A percentile compares a stretch with the other conserved stretches of the same genome.
These are phyloP conservation scores for Bolboschoenoplectus hybrid DNA, from an alignment of 202 grass and related monocot genomes.

Conservation along the genomic window DNA sequence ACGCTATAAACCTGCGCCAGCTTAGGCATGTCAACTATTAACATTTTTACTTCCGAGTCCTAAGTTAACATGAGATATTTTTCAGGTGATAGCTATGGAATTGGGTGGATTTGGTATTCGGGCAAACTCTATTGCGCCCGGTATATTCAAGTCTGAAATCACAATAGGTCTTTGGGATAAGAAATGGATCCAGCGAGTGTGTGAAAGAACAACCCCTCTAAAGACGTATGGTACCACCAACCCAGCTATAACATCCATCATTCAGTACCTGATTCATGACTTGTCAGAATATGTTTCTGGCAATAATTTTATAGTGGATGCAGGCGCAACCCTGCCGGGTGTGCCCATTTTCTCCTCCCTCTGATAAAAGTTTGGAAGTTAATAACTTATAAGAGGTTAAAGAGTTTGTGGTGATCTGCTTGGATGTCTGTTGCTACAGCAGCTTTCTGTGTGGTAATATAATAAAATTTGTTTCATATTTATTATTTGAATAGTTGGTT, in stretches of 20 bases:
- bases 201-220: constrained; percentile 40
- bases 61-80: neutral
- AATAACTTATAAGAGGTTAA: neutral
- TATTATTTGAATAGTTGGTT: neutral
- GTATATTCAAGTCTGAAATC: constrained; percentile 46
- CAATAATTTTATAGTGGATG: constrained; percentile 43
- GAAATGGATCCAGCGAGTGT: constrained; percentile 38
- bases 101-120: constrained; percentile 44
- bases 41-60: neutral
- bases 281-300: constrained; percentile 42
- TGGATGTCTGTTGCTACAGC: neutral
- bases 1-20: neutral
- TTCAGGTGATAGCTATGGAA: constrained; percentile 46
- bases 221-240: constrained; percentile 38
- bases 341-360: constrained; percentile 47
- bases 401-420: neutral
- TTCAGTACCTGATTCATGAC: constrained; percentile 45
- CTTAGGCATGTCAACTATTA: neutral
- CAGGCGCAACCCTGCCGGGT: constrained; percentile 40
- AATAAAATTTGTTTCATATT: neutral
- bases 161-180: constrained; percentile 33
- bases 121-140: constrained; percentile 45
- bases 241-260: constrained; percentile 44
- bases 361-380: constrained; percentile 21
- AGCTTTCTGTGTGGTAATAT: neutral